These are phyloP conservation scores for Volutella citrinella DNA, from an alignment of 2,329 filamentous ascomycete genomes.

Conservation along the genomic window DNA sequence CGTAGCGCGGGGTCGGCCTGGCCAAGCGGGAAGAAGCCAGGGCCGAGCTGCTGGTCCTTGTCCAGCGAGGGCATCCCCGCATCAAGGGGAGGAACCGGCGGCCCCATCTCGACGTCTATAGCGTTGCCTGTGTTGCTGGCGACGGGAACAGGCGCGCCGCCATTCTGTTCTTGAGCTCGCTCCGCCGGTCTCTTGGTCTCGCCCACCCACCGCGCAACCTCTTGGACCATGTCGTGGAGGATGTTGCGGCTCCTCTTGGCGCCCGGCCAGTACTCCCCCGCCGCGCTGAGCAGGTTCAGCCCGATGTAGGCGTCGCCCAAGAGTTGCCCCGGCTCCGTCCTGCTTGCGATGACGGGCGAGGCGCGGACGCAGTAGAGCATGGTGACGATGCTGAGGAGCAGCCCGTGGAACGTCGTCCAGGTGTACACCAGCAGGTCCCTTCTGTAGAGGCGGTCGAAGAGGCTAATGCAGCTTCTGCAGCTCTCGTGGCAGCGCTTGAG, in stretches of 20 bases:
- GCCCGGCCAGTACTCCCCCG: conserved; percentile 50
- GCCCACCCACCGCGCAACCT: no score
- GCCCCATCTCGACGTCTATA: no score
- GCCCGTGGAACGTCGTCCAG: conserved; percentile 46
- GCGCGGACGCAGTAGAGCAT: conserved; percentile 50
- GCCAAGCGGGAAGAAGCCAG: no score
- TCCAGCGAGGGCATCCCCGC: no score
- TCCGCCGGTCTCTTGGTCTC: no score
- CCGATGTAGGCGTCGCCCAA: conserved; percentile 40
- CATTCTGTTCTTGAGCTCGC: no score
- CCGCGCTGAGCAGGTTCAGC: conserved; percentile 47
- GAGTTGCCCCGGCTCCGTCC: conserved; percentile 36
- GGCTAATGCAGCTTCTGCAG: conserved; percentile 37
- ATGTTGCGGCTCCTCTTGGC: conserved; percentile 46
- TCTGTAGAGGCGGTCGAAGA: conserved; percentile 42
- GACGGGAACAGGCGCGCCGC: no score
- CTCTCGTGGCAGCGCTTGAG: conserved; percentile 42
- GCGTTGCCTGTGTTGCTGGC: no score
- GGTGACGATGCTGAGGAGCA: conserved; percentile 46
- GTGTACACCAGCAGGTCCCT: conserved; percentile 43
- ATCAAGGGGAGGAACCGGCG: no score
- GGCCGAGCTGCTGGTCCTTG: no score
- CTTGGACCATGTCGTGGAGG: no score
- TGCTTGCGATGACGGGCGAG: conserved; percentile 37
- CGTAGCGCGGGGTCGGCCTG: no score